Percentiles rank a stretch among this genome's conserved stretches.
phyloP scores from a whole-genome alignment of 495 filamentous ascomycete species.

The Hypoxylon fuscum region DNA sequence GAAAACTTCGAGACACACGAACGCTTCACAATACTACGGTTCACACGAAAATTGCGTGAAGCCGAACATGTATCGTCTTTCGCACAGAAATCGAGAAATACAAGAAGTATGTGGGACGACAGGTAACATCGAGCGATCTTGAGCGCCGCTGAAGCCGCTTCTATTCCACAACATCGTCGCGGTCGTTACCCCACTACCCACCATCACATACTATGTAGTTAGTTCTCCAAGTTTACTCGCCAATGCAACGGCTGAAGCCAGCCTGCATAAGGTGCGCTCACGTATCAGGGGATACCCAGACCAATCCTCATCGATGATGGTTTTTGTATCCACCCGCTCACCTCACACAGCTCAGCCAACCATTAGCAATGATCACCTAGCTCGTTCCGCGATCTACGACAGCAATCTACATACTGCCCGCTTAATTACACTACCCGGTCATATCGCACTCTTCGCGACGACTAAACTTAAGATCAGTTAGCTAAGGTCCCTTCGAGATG shows the following conservation, averaged over 20 bases:
- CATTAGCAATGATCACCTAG: slow-evolving; percentile 9
- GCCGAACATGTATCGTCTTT: slow-evolving; percentile 8
- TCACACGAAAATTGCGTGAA: slow-evolving; percentile 8
- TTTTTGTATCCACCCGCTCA: slow-evolving; percentile 18
- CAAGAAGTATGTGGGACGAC: slow-evolving; percentile 26
- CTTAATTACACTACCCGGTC: slow-evolving; percentile 8
- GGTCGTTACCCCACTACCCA: slow-evolving; percentile 32
- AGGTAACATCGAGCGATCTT: slow-evolving; percentile 32
- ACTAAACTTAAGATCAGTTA: slow-evolving; percentile 16
- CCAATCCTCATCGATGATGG: slow-evolving; percentile 29
- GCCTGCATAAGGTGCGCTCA: slow-evolving; percentile 26
- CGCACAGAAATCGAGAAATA: slow-evolving; percentile 8
- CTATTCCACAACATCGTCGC: slow-evolving; percentile 34
- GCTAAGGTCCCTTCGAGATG: slow-evolving; percentile 17
- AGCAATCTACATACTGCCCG: slow-evolving; percentile 27
- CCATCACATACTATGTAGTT: slow-evolving; percentile 15
- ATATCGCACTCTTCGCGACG: slow-evolving; percentile 10
- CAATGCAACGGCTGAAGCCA: slow-evolving; percentile 33
- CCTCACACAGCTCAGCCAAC: slow-evolving; percentile 24
- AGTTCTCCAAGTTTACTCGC: slow-evolving; percentile 27
- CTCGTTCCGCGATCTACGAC: slow-evolving; percentile 29
- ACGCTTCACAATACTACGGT: slow-evolving; percentile 10
- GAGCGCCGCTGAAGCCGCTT: slow-evolving; percentile 20
- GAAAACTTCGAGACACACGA: slow-evolving; percentile 8
- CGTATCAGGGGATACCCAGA: slow-evolving; percentile 18